Evolutionary conservation across 139 green algal species (phyloP).

Genomic region (Micromonas pusilla): DNA sequence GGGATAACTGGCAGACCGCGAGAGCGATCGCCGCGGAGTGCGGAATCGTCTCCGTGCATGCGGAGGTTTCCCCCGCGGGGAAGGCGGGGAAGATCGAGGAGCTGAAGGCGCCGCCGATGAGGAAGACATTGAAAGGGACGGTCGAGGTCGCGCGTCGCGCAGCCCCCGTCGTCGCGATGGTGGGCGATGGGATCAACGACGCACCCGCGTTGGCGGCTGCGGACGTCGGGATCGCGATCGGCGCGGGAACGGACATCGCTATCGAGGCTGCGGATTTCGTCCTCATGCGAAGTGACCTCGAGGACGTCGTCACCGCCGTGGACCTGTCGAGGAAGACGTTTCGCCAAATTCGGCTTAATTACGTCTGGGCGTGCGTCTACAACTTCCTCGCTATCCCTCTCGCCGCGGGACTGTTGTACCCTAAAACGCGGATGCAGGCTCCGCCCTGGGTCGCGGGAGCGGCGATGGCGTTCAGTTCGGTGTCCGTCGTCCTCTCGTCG

Average conservation of each 20-base stretch:
- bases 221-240: constrained; percentile 33
- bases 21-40: constrained; percentile 50
- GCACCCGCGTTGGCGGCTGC: constrained; percentile 27
- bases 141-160: constrained; percentile 48
- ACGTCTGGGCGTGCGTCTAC: constrained; percentile 88
- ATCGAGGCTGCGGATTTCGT: constrained; percentile 78
- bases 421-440: constrained; percentile 57
- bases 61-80: constrained; percentile 28
- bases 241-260: constrained; percentile 26
- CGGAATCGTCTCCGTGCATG: constrained; percentile 30
- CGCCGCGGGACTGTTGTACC: constrained; percentile 70
- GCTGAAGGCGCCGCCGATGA: constrained; percentile 40
- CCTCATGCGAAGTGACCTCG: constrained; percentile 81
- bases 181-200: constrained; percentile 39
- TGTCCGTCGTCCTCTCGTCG: constrained; percentile 16
- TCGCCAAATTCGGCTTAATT: constrained; percentile 82
- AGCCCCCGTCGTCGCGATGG: constrained; percentile 28
- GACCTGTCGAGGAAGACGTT: constrained; percentile 79
- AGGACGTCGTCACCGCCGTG: constrained; percentile 80
- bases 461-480: constrained; percentile 66
- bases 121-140: background rate
- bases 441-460: constrained; percentile 86
- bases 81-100: constrained; percentile 37
- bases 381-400: constrained; percentile 85
- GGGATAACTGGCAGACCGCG: constrained; percentile 81